A percentile compares a stretch with the other conserved stretches of the same genome.
phyloP scores from a whole-genome alignment of 1,284 basidiomycete genomes.

The Cutaneotrichosporon dermatis region DNA sequence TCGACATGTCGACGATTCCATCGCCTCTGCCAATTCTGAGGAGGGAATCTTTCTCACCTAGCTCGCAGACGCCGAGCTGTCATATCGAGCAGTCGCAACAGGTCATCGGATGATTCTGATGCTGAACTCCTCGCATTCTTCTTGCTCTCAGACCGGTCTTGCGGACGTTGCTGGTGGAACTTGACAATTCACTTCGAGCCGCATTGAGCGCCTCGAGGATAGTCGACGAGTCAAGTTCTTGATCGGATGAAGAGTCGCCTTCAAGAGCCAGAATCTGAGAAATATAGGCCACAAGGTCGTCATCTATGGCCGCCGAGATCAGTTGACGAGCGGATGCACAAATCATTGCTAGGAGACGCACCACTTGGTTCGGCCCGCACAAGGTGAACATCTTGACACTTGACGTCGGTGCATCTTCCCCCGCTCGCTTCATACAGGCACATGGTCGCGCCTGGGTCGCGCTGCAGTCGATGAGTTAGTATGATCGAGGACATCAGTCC shows the following conservation, averaged over 20 bases:
- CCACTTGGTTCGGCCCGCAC: slow-evolving; percentile 28
- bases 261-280: slow-evolving; percentile 9
- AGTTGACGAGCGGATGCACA: slow-evolving; percentile 4
- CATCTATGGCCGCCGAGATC: slow-evolving; percentile 21
- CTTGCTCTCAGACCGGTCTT: background rate
- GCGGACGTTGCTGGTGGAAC: background rate
- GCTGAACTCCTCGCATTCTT: background rate
- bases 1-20: too few relatives aligned
- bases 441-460: slow-evolving; percentile 23
- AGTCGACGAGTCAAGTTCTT: background rate
- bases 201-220: slow-evolving; percentile 11
- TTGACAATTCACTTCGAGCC: slow-evolving; percentile 4
- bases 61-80: slow-evolving; percentile 8
- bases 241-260: background rate
- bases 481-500: slow-evolving; percentile 30
- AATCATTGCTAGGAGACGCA: slow-evolving; percentile 16
- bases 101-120: background rate
- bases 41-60: slow-evolving; percentile 8
- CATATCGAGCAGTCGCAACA: background rate
- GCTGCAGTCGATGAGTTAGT: slow-evolving; percentile 35
- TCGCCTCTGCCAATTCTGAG: background rate
- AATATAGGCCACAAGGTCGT: slow-evolving; percentile 34
- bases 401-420: slow-evolving; percentile 36
- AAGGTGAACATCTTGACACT: slow-evolving; percentile 35
- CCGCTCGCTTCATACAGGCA: slow-evolving; percentile 37